These are phyloP conservation scores for Arachis monticola DNA, from an alignment of 331 rosid genomes.

Conservation along the genomic window DNA sequence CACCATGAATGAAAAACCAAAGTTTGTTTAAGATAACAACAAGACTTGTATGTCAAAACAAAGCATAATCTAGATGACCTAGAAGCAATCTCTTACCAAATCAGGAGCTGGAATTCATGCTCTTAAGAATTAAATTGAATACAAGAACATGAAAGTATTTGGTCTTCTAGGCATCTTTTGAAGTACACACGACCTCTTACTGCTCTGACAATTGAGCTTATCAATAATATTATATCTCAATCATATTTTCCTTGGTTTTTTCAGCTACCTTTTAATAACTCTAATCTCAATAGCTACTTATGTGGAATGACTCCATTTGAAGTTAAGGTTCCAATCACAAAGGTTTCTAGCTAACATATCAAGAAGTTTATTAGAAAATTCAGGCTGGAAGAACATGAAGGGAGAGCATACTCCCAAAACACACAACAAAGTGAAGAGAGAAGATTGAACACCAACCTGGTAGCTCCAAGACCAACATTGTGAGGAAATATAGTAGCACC, in stretches of 20 bases:
- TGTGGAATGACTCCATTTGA: neutral
- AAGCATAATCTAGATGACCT: neutral
- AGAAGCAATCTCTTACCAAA: neutral
- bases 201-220: neutral
- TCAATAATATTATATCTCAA: neutral
- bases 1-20: neutral
- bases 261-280: no score
- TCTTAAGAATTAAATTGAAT: neutral
- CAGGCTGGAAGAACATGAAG: no score
- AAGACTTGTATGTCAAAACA: neutral
- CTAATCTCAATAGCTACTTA: neutral
- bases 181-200: no score
- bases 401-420: no score
- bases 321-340: neutral
- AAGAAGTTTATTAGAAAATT: neutral
- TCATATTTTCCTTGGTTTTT: no score
- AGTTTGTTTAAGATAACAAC: neutral
- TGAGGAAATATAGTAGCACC: slow-evolving; percentile 82
- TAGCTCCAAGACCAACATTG: slow-evolving; percentile 79
- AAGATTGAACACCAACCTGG: slow-evolving; percentile 54
- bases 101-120: slow-evolving; percentile 2
- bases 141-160: neutral
- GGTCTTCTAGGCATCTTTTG: slow-evolving; percentile 4
- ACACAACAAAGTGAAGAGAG: neutral
- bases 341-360: neutral